A percentile compares a stretch with the other conserved stretches of the same genome.
Evolutionary conservation across 140 eudicot genomes (phyloP).

Genomic region (Stevia rebaudiana): DNA sequence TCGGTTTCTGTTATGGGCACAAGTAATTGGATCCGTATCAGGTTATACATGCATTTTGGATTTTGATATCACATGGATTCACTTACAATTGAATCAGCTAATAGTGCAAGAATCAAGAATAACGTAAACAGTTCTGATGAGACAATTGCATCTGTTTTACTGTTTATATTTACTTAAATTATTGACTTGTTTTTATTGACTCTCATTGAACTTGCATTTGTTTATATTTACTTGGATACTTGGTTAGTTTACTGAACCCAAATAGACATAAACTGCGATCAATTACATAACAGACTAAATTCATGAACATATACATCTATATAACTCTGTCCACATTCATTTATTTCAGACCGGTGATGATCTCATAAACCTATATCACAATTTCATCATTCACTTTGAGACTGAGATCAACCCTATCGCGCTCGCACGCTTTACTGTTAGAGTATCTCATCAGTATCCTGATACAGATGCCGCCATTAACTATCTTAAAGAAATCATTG

Average conservation of each 20-base stretch:
- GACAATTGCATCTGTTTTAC: no score
- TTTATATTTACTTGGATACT: no score
- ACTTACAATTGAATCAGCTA: not conserved
- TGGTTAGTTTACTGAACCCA: not conserved
- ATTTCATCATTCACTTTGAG: constrained; percentile 2
- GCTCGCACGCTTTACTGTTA: not conserved
- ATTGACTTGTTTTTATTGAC: no score
- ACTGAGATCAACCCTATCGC: not conserved
- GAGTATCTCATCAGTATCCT: not conserved
- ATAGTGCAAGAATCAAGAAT: not conserved
- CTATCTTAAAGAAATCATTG: not conserved
- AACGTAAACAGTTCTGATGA: no score
- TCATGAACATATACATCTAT: not conserved
- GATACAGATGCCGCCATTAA: not conserved
- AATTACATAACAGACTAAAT: not conserved
- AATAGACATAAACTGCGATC: no score
- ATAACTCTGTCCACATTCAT: not conserved
- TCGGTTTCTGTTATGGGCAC: no score
- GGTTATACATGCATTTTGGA: no score
- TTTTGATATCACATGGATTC: no score
- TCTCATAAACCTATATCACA: not conserved
- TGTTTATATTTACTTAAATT: no score
- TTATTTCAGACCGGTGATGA: not conserved
- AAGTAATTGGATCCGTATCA: no score
- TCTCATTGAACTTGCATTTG: not conserved